Conservation (phyloP, 1,139 yeast genomes). For the Diutina mesorugosa region DNA sequence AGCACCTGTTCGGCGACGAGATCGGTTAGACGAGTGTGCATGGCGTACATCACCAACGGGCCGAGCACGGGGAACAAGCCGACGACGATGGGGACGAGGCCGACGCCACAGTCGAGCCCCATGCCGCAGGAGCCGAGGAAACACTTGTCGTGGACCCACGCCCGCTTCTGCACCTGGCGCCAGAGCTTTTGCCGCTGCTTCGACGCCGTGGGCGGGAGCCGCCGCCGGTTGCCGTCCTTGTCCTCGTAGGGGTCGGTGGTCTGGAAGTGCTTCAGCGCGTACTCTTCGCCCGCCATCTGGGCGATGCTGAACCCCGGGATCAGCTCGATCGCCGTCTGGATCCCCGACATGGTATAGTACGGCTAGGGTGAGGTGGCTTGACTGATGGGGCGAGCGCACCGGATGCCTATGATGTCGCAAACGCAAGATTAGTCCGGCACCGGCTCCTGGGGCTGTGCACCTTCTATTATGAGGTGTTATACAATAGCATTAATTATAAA, state of each 20-base stretch:
- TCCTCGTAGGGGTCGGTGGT: conserved; percentile 64
- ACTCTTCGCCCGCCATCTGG: conserved; percentile 15
- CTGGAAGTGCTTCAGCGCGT: conserved; percentile 47
- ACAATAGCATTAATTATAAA: too few species aligned
- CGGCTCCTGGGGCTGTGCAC: too few species aligned
- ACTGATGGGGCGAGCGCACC: too few species aligned
- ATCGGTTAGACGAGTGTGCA: conserved; percentile 55
- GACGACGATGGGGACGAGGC: conserved; percentile 58
- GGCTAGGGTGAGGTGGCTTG: not conserved
- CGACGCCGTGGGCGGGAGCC: conserved; percentile 35
- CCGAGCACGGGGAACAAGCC: conserved; percentile 65
- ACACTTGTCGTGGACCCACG: conserved; percentile 81
- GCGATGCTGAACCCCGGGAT: not conserved
- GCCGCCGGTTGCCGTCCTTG: conserved; percentile 40
- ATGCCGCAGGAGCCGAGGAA: conserved; percentile 59
- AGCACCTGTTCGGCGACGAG: conserved; percentile 42
- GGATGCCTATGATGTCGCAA: too few species aligned
- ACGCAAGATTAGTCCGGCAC: too few species aligned
- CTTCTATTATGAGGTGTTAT: too few species aligned
- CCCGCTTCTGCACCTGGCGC: conserved; percentile 59
- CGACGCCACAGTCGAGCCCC: conserved; percentile 68
- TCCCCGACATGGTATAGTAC: not conserved
- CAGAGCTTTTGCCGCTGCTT: conserved; percentile 53
- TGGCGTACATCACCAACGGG: conserved; percentile 64
- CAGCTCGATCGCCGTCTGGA: not conserved